A percentile compares a stretch with the other conserved stretches of the same genome.
phyloP scores from a whole-genome alignment of 495 filamentous ascomycete genomes.

The Sabuloglossum arenarium region DNA sequence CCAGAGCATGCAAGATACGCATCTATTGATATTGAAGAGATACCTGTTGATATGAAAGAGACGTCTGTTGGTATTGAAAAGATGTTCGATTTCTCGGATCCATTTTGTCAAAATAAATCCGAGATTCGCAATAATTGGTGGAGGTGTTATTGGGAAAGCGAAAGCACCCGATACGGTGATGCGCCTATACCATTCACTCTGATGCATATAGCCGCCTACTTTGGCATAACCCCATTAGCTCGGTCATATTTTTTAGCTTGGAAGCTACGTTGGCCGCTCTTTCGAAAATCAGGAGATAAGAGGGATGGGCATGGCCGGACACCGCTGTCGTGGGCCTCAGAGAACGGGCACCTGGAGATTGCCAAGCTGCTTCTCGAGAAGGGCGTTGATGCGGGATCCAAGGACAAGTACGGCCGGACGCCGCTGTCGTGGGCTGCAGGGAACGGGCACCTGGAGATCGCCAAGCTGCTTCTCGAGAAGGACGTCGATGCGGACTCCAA shows the following conservation, averaged over 20 bases:
- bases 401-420: not conserved
- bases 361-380: not conserved
- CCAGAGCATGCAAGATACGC: not conserved
- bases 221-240: not conserved
- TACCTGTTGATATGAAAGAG: too few species aligned
- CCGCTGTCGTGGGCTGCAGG: not conserved
- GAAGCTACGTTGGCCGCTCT: too few species aligned
- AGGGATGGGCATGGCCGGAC: not conserved
- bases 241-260: not conserved
- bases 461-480: not conserved
- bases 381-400: not conserved
- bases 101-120: not conserved
- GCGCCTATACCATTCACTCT: not conserved
- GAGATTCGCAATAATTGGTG: not conserved
- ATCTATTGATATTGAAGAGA: not conserved
- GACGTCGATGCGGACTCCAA: not conserved
- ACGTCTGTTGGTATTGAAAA: too few species aligned
- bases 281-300: too few species aligned
- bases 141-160: not conserved
- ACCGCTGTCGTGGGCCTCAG: not conserved
- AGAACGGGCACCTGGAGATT: not conserved
- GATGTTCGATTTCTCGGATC: not conserved
- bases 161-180: not conserved
- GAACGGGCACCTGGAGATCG: not conserved
- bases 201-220: not conserved